Percentiles rank a stretch among this genome's conserved stretches.
These are phyloP conservation scores for Metschnikowia shivogae DNA, from an alignment of 805 yeast species.

Conservation along the genomic window DNA sequence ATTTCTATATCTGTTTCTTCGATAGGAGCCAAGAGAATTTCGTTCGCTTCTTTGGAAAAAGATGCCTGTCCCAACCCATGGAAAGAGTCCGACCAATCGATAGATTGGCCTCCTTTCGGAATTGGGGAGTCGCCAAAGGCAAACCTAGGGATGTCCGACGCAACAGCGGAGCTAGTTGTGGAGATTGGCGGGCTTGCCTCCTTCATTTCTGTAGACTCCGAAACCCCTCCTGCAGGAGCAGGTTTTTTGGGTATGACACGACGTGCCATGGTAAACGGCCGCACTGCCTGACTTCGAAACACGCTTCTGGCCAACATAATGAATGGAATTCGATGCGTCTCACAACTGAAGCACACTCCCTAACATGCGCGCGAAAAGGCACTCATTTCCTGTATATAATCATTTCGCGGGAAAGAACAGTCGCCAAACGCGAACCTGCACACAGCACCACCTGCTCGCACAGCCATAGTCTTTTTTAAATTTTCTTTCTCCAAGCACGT, in stretches of 20 bases:
- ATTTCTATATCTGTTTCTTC: conserved; percentile 77
- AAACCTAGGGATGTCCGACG: conserved; percentile 3
- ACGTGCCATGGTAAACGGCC: conserved; percentile 15
- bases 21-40: conserved; percentile 59
- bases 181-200: background rate
- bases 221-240: background rate
- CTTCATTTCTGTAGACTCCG: background rate
- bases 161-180: background rate
- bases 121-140: conserved; percentile 25
- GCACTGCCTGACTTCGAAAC: conserved; percentile 3
- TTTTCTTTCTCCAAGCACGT: background rate
- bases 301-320: conserved; percentile 6
- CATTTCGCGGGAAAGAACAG: background rate
- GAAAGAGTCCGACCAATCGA: conserved; percentile 84
- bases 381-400: background rate
- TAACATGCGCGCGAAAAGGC: background rate
- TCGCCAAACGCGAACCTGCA: conserved; percentile 3
- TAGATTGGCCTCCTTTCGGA: conserved; percentile 13
- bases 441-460: background rate
- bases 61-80: conserved; percentile 82
- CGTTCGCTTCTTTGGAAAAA: conserved; percentile 57
- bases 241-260: conserved; percentile 13
- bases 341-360: background rate
- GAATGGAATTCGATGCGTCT: background rate
- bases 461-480: background rate